Conservation (phyloP, 2,329 filamentous ascomycete species). For the Aspergillus pseudoterreus region DNA sequence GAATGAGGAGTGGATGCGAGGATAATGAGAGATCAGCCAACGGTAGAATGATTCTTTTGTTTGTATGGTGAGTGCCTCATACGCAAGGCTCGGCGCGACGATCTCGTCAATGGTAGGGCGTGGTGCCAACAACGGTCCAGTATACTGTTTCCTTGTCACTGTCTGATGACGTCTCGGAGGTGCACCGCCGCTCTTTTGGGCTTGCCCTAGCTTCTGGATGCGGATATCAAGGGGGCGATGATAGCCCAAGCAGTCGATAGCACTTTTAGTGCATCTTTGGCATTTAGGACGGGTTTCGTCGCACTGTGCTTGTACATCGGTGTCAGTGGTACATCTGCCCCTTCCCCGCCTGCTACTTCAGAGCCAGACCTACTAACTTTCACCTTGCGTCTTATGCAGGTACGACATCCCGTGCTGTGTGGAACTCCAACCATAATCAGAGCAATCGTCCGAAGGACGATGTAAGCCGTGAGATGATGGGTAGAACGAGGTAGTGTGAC, state of each 20-base stretch:
- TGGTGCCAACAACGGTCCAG: not conserved
- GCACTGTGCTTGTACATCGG: not conserved
- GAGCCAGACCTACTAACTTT: conserved; percentile 4
- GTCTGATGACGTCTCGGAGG: not conserved
- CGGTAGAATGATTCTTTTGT: conserved; percentile 7
- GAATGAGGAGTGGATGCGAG: not conserved
- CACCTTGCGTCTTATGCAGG: conserved; percentile 7
- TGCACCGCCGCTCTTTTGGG: not conserved
- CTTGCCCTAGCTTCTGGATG: not conserved
- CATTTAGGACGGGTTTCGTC: conserved; percentile 2
- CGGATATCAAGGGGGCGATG: not conserved
- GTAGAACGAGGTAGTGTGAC: too few relatives aligned
- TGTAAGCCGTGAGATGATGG: too few relatives aligned
- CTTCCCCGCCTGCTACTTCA: not conserved
- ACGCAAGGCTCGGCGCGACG: conserved; percentile 5
- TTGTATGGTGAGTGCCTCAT: conserved; percentile 5
- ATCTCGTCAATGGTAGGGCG: conserved; percentile 5
- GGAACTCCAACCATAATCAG: conserved; percentile 7
- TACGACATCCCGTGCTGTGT: conserved; percentile 7
- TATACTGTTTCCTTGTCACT: not conserved
- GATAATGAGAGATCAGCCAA: conserved; percentile 6
- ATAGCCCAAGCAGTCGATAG: conserved; percentile 1
- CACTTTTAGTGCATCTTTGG: not conserved
- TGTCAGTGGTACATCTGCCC: not conserved
- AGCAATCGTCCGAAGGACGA: too few relatives aligned